These are phyloP conservation scores for Mycocentrospora acerina DNA, from an alignment of 2,329 filamentous ascomycete genomes.

Conservation along the genomic window DNA sequence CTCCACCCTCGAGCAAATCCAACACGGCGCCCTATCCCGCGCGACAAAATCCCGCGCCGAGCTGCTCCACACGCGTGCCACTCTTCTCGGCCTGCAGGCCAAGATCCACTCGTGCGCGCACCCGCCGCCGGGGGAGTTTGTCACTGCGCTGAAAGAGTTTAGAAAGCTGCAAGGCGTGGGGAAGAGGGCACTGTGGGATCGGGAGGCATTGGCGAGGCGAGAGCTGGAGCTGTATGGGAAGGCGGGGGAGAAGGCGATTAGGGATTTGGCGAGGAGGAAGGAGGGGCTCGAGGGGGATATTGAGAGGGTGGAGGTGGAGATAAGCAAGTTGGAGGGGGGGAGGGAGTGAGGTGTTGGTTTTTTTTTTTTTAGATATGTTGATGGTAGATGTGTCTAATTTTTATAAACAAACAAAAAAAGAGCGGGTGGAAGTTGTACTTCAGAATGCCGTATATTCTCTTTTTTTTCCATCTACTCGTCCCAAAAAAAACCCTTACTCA, in stretches of 20 bases:
- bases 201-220: slow-evolving; percentile 35
- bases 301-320: slow-evolving; percentile 32
- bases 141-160: slow-evolving; percentile 35
- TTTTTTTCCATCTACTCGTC: too few relatives aligned
- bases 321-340: slow-evolving; percentile 27
- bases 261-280: slow-evolving; percentile 45
- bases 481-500: too few relatives aligned
- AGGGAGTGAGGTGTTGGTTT: slow-evolving; percentile 4
- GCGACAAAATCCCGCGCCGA: slow-evolving; percentile 47
- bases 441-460: too few relatives aligned
- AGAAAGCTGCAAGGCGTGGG: slow-evolving; percentile 32
- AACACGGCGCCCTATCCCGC: slow-evolving; percentile 48
- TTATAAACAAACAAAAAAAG: too few relatives aligned
- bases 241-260: slow-evolving; percentile 39
- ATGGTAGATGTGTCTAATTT: too few relatives aligned
- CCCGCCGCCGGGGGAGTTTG: slow-evolving; percentile 29
- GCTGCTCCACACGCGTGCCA: slow-evolving; percentile 45
- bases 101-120: slow-evolving; percentile 30
- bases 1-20: slow-evolving; percentile 49
- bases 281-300: slow-evolving; percentile 39
- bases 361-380: too few relatives aligned
- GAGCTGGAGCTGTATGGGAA: slow-evolving; percentile 40
- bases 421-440: too few relatives aligned
- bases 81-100: slow-evolving; percentile 46
- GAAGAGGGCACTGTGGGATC: slow-evolving; percentile 29